Evolutionary conservation across 768 basidiomycete genomes (phyloP).

Genomic region (Tulasnella sp.): DNA sequence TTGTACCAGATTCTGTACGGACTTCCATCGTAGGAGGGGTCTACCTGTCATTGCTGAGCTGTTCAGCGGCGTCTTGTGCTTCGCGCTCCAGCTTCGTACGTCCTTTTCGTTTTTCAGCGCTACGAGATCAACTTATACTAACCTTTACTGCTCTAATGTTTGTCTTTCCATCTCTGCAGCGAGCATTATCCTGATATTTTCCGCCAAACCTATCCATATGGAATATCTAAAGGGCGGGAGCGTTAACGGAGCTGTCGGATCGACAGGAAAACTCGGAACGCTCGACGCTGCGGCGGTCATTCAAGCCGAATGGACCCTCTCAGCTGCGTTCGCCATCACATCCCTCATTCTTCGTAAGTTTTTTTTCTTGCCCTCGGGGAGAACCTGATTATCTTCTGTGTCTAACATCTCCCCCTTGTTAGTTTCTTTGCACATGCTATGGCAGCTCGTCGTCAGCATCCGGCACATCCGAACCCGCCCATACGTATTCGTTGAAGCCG

Average conservation of each 20-base stretch:
- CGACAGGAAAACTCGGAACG: not conserved
- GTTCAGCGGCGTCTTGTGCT: not conserved
- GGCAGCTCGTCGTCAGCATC: constrained; percentile 8
- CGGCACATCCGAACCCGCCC: constrained; percentile 3
- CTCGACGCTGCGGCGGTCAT: constrained; percentile 4
- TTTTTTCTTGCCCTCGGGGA: not conserved
- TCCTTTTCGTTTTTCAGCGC: not conserved
- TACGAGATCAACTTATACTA: too few relatives aligned
- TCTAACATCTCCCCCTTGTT: not conserved
- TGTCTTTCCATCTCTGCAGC: not conserved
- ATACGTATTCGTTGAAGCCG: constrained; percentile 3
- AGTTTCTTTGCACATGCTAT: not conserved
- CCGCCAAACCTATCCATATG: not conserved
- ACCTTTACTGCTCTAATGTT: too few relatives aligned
- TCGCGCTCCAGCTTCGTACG: not conserved
- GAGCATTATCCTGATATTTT: not conserved
- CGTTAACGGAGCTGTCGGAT: not conserved
- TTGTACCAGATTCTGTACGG: too few relatives aligned
- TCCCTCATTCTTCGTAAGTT: not conserved
- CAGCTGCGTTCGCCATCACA: not conserved
- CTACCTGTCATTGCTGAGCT: constrained; percentile 6
- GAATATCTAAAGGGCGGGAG: not conserved
- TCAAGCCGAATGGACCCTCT: not conserved
- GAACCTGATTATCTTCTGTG: not conserved
- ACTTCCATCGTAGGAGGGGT: not conserved